Evolutionary conservation across 345 rosid species (phyloP), one percentile per base, ranked within the genome.

Genomic region (Boechera retrofracta): DNA sequence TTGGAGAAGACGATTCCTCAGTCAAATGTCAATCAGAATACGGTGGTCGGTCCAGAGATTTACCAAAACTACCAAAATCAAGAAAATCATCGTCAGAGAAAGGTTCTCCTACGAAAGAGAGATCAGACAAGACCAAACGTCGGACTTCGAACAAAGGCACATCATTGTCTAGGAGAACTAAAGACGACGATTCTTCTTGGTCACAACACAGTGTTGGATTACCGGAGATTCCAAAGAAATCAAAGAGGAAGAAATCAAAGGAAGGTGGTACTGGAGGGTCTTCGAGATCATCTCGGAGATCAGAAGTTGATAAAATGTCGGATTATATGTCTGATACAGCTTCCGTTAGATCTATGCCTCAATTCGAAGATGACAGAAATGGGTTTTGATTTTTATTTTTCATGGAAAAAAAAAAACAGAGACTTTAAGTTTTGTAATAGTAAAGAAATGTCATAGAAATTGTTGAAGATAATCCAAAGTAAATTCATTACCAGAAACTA

Each of bases 41-140:
- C 9, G 64, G 80, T 53, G 75, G 41, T 33, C 47, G 24, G 51
- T n/a, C 71, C 0, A 77, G 28, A 77, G 75, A 70, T 63, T 42
- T 69, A 70, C 75, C 70, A 42, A 76, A 69, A 11, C 63, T 69
- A 69, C 73, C 79, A 38, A 75, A 75, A 67, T 67, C 33, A 2
- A 69, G 71, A 24, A 63, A 77, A 45, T 33, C 80, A 53, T 36
- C 71, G 10, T 77, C 75, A 0, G 75, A 77, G 49, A 77, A 70
- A 54, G 53, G 66, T 35, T 77, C 64, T 33, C 80, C 79, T 0
- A 76, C 79, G 0, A 76, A 61, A 59, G 70, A 76, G 11, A 68
- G 8, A 48, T 58, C 73, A 2, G 67, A 75, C 15, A 75, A 75
- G 24, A 67, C 55, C 2, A 76, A 67, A 60, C 79, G 69, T 26